phyloP scores from a whole-genome alignment of 176 grass and related monocot genomes.

The Oryza nivara region DNA sequence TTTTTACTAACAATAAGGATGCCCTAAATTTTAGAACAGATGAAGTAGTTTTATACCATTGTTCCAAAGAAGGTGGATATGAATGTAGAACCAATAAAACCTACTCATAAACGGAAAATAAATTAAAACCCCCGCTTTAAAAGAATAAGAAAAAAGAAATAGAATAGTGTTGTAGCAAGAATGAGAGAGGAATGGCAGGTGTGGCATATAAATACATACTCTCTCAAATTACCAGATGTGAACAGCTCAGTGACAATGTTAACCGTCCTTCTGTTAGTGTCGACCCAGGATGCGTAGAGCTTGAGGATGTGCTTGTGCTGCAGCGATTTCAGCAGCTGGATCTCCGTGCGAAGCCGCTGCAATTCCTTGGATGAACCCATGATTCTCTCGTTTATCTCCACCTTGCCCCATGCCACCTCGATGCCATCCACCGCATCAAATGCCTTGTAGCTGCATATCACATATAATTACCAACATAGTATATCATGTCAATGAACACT shows the following conservation, averaged over 20 bases:
- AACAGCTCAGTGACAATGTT: conserved; percentile 67
- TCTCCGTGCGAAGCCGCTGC: conserved; percentile 48
- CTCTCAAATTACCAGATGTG: conserved; percentile 60
- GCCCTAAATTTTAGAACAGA: too few species aligned
- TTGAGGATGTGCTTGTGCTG: conserved; percentile 53
- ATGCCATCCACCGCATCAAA: conserved; percentile 61
- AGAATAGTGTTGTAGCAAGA: not conserved
- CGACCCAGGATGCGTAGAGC: conserved; percentile 50
- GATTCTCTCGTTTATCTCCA: conserved; percentile 43
- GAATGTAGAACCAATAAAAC: not conserved
- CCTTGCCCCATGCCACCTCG: conserved; percentile 62
- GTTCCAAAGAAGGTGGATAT: not conserved
- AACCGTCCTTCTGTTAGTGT: conserved; percentile 41
- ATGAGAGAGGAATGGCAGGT: not conserved
- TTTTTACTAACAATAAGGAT: too few species aligned
- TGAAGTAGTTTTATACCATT: too few species aligned
- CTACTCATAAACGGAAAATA: not conserved
- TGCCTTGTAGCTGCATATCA: conserved; percentile 49
- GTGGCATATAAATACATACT: conserved; percentile 35
- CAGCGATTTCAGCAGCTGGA: conserved; percentile 37
- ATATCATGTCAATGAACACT: too few species aligned
- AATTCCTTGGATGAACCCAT: conserved; percentile 46
- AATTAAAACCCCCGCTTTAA: not conserved
- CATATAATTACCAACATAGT: not conserved
- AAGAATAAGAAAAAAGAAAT: not conserved